Conservation (phyloP, 495 filamentous ascomycete genomes). For the Podospora appendiculata region DNA sequence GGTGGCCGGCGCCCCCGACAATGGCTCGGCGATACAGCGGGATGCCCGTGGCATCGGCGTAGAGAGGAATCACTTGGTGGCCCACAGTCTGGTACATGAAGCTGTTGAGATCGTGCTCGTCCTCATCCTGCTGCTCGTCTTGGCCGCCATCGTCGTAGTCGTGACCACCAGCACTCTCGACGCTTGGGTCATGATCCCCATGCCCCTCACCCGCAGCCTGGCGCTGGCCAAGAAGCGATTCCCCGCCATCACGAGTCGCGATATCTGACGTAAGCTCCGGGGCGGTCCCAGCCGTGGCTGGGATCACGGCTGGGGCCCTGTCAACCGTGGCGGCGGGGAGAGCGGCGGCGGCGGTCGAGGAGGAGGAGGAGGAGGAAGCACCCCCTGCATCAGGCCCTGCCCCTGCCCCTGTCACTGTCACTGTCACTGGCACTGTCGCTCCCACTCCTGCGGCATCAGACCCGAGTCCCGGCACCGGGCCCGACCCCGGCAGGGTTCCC, state of each 20-base stretch:
- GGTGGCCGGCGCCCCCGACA: slow-evolving; percentile 56
- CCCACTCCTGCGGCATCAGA: too few species aligned
- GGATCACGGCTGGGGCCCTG: slow-evolving; percentile 7
- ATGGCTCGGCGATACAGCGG: slow-evolving; percentile 77
- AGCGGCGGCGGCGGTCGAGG: not conserved
- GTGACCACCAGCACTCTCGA: not conserved
- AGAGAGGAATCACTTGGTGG: slow-evolving; percentile 79
- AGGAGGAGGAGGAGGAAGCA: not conserved
- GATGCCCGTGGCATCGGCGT: slow-evolving; percentile 64
- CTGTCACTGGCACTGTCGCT: too few species aligned
- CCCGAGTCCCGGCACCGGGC: not conserved
- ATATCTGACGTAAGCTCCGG: not conserved
- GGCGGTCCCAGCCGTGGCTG: slow-evolving; percentile 5
- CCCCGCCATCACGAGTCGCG: not conserved
- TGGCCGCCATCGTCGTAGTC: not conserved
- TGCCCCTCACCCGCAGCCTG: not conserved
- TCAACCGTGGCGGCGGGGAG: not conserved
- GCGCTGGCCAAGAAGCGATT: not conserved
- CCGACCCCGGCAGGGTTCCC: slow-evolving; percentile 9
- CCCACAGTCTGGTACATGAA: slow-evolving; percentile 99
- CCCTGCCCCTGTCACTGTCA: too few species aligned
- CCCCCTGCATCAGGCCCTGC: too few species aligned
- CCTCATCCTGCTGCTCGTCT: slow-evolving; percentile 13
- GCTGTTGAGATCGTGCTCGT: slow-evolving; percentile 74
- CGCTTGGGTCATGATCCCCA: too few species aligned